Percentiles rank a stretch among this genome's conserved stretches.
Evolutionary conservation across 2,329 filamentous ascomycete species (phyloP).

Genomic region (Fusarium pininemorale): DNA sequence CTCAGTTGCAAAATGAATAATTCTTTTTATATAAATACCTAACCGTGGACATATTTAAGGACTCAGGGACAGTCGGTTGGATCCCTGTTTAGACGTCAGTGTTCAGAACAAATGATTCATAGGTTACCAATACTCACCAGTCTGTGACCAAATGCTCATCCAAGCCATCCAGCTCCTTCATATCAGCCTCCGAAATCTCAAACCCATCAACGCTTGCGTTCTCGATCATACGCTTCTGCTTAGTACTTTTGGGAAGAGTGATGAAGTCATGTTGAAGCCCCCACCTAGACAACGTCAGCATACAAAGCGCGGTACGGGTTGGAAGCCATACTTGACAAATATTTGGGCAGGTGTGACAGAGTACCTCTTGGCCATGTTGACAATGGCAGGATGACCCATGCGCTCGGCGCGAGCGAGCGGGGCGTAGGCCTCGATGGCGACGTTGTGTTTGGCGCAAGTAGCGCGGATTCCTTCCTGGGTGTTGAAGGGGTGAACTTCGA

Average conservation of each 20-base stretch:
- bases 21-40: too few relatives aligned
- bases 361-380: constrained; percentile 72
- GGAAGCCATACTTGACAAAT: constrained; percentile 61
- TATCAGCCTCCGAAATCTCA: constrained; percentile 69
- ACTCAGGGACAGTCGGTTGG: too few relatives aligned
- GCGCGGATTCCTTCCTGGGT: constrained; percentile 73
- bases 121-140: constrained; percentile 53
- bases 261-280: constrained; percentile 78
- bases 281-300: constrained; percentile 62
- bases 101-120: too few relatives aligned
- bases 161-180: constrained; percentile 68
- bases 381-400: constrained; percentile 73
- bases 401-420: constrained; percentile 77
- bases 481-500: constrained; percentile 86
- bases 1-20: too few relatives aligned
- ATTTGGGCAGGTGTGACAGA: constrained; percentile 76
- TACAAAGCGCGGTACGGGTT: accelerated
- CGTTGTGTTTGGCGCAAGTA: constrained; percentile 71
- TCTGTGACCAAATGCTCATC: constrained; percentile 80
- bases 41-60: too few relatives aligned
- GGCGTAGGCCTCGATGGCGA: constrained; percentile 81
- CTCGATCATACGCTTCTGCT: constrained; percentile 67
- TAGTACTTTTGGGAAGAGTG: constrained; percentile 77
- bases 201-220: constrained; percentile 71
- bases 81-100: too few relatives aligned